A percentile compares a stretch with the other conserved stretches of the same genome.
These are phyloP conservation scores for Penicillium sp. DNA, from an alignment of 2,329 filamentous ascomycete genomes.

Conservation along the genomic window DNA sequence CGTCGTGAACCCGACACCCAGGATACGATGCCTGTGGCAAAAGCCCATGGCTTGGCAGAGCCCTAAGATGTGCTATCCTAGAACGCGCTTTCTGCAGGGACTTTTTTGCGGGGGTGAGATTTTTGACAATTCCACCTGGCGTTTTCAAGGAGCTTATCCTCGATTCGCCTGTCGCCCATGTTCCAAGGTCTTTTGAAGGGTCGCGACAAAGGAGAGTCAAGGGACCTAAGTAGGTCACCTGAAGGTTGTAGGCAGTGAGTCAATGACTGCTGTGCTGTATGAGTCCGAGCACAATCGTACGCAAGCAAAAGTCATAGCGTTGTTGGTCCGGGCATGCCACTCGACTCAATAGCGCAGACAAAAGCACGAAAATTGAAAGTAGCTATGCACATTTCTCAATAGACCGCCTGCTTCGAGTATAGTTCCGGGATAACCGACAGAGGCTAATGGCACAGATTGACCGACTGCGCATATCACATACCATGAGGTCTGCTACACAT, in stretches of 20 bases:
- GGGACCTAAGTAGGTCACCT: not conserved
- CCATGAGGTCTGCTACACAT: conserved; percentile 9
- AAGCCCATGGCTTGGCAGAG: conserved; percentile 10
- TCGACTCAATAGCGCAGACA: conserved; percentile 12
- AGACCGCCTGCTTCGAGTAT: not conserved
- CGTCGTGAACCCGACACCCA: conserved; percentile 19
- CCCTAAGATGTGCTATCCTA: conserved; percentile 5
- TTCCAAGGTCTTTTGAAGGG: not conserved
- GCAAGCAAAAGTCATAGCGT: conserved; percentile 8
- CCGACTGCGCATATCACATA: conserved; percentile 10
- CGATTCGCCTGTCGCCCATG: conserved; percentile 2
- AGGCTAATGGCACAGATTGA: conserved; percentile 1
- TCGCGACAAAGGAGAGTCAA: conserved; percentile 1
- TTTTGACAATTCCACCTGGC: not conserved
- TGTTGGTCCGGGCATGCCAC: conserved; percentile 13
- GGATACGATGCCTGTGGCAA: conserved; percentile 12
- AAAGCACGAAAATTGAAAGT: not conserved
- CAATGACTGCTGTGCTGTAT: too few species aligned
- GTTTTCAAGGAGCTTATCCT: conserved; percentile 1
- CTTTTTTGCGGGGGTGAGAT: conserved; percentile 1
- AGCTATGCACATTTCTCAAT: conserved; percentile 12
- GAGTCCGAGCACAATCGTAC: conserved; percentile 1
- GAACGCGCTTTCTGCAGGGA: not conserved
- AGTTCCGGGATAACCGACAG: not conserved
- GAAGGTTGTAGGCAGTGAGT: not conserved